Evolutionary conservation across 768 basidiomycete genomes (phyloP).

Genomic region (Nevesoporus exiguus): DNA sequence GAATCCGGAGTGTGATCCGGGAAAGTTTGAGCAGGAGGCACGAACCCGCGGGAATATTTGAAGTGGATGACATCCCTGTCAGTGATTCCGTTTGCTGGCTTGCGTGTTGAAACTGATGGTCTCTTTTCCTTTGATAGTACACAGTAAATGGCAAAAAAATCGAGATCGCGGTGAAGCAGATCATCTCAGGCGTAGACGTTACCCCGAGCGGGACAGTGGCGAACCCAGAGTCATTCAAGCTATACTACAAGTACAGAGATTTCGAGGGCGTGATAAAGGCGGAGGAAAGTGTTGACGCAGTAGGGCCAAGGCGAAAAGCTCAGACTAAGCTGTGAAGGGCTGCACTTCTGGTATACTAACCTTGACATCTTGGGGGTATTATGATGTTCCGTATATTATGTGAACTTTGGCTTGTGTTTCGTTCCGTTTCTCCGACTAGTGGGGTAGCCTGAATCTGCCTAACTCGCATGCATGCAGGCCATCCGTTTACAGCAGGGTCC

Average conservation of each 20-base stretch:
- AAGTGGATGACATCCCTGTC: slow-evolving; percentile 65
- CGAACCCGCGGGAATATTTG: slow-evolving; percentile 68
- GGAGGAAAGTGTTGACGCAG: slow-evolving; percentile 13
- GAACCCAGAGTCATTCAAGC: slow-evolving; percentile 62
- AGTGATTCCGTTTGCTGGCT: slow-evolving; percentile 24
- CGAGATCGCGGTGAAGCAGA: slow-evolving; percentile 76
- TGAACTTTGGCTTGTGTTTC: no score
- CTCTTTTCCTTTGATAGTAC: slow-evolving; percentile 42
- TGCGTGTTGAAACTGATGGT: not conserved
- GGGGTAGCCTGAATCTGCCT: no score
- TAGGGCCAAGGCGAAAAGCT: not conserved
- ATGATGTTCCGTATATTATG: no score
- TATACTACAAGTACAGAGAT: slow-evolving; percentile 62
- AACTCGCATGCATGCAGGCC: no score
- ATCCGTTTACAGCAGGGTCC: no score
- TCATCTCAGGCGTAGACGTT: slow-evolving; percentile 62
- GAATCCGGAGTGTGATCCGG: slow-evolving; percentile 56
- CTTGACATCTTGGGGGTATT: no score
- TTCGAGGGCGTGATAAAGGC: slow-evolving; percentile 35
- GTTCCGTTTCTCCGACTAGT: no score
- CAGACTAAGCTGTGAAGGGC: slow-evolving; percentile 13
- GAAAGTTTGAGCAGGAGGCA: slow-evolving; percentile 65
- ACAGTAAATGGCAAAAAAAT: slow-evolving; percentile 78
- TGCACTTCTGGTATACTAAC: no score
- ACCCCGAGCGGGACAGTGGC: slow-evolving; percentile 73